A percentile compares a stretch with the other conserved stretches of the same genome.
Conservation (phyloP, 257 asterid genomes). For the Solanum gracilifrons region DNA sequence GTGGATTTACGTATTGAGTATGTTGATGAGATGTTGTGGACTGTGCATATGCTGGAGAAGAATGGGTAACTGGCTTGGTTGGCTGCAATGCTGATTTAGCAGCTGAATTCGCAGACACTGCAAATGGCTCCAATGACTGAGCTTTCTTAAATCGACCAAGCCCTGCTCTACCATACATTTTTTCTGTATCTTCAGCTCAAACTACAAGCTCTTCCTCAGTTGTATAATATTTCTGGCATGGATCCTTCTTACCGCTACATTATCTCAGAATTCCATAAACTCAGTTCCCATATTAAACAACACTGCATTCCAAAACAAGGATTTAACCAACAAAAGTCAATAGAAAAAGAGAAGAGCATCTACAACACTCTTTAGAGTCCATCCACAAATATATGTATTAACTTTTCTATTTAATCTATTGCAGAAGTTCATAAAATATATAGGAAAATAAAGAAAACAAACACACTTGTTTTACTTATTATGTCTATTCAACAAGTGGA, state of each 20-base stretch:
- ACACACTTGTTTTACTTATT: not conserved
- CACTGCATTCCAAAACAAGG: not conserved
- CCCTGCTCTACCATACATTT: constrained; percentile 84
- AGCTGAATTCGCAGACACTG: constrained; percentile 44
- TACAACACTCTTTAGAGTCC: not conserved
- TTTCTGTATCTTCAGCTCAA: not conserved
- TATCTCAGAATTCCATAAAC: not conserved
- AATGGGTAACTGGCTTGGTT: constrained; percentile 12
- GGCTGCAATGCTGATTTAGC: constrained; percentile 18
- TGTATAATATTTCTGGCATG: not conserved
- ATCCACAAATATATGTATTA: not conserved
- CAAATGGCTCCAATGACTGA: constrained; percentile 70
- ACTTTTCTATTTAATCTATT: not conserved
- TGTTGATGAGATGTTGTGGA: constrained; percentile 29
- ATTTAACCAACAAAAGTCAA: not conserved
- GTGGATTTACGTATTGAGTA: constrained; percentile 27
- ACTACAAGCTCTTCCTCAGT: not conserved
- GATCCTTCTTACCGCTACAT: not conserved
- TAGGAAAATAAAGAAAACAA: not conserved
- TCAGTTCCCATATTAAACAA: not conserved
- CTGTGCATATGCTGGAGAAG: constrained; percentile 24
- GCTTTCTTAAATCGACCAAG: constrained; percentile 96
- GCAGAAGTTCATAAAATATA: not conserved
- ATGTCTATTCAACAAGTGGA: not conserved
- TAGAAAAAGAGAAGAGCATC: not conserved